Percentiles rank a stretch among this genome's conserved stretches.
These are phyloP conservation scores for Pisolithus thermaeus DNA, from an alignment of 1,284 basidiomycete genomes.

Conservation along the genomic window DNA sequence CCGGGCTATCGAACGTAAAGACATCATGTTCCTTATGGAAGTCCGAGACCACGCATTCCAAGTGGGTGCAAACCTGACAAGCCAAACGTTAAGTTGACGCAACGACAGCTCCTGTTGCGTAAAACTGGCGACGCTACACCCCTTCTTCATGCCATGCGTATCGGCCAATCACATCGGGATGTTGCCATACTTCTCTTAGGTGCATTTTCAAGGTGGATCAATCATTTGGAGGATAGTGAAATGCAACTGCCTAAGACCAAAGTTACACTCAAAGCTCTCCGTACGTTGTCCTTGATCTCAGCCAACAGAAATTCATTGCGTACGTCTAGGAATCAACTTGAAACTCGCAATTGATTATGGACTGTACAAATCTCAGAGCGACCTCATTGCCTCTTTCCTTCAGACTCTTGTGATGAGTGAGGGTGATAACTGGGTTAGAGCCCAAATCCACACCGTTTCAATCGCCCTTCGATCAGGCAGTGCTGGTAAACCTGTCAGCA, in stretches of 20 bases:
- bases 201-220: slow-evolving; percentile 77
- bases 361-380: slow-evolving; percentile 67
- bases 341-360: slow-evolving; percentile 81
- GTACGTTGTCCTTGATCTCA: slow-evolving; percentile 35
- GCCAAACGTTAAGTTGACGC: slow-evolving; percentile 5
- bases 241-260: slow-evolving; percentile 59
- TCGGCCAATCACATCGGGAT: slow-evolving; percentile 67
- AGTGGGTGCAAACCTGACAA: slow-evolving; percentile 32
- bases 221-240: slow-evolving; percentile 69
- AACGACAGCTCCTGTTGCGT: slow-evolving; percentile 56
- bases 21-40: slow-evolving; percentile 74
- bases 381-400: slow-evolving; percentile 75
- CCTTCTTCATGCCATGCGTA: slow-evolving; percentile 74
- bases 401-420: slow-evolving; percentile 84
- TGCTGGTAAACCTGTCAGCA: slow-evolving; percentile 60
- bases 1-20: slow-evolving; percentile 66
- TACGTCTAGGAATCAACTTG: slow-evolving; percentile 59
- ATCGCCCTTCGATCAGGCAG: slow-evolving; percentile 58
- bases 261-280: slow-evolving; percentile 63
- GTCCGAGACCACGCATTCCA: slow-evolving; percentile 72
- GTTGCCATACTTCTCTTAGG: slow-evolving; percentile 72
- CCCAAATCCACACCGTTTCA: slow-evolving; percentile 52
- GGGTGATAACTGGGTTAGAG: slow-evolving; percentile 72
- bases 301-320: slow-evolving; percentile 9
- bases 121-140: slow-evolving; percentile 73